Base-by-base conservation (phyloP, 202 grass and related monocot species). In the Elaeis oleifera region DNA sequence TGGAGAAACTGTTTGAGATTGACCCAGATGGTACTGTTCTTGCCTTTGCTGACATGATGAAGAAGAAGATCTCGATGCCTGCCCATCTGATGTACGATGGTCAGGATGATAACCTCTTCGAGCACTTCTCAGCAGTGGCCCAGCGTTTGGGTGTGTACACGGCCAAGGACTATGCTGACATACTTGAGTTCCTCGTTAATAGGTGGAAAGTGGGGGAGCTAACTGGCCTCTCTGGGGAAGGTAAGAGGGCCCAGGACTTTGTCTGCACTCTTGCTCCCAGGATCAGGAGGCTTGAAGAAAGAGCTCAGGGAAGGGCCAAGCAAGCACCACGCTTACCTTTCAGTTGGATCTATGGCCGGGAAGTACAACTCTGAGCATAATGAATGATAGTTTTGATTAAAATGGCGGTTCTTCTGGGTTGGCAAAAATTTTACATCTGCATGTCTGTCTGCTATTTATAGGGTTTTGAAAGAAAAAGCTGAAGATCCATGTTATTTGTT, bases 341-440 rank as follows among this genome's bases (percentile, higher is more conserved):
- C 54, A 96, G 84, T 77, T 96, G 91, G 91, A 81, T 96, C 29
- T 79, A 85, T 56, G 79, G 81, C 5, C 83, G 87, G 74, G 81
- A 96, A 31, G 84, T 90, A 68, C 81, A 90, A 82, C 67, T 96
- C 52, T 96, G 70, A 95, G 71, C 49, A 51, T 16, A 3, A 19
- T 54, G 49, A 3, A 49, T 49, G 53, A 4, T 60, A 44, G n/a
- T 26, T 17, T 56, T 59, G 27, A 32, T 54, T 62, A 54, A 44
- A 44, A 44, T 44, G 9, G 36, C 3, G 9, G 11, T 9, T 44
- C 36, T 44, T 44, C 2, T 44, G 8, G 36, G 36, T 44, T 44
- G 36, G 36, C 36, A 44, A 44, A 36, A 44, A 13, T 14, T 14
- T 44, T 44, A 3, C 36, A 9, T 44, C 36, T 44, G 36, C 9